Conservation (phyloP, 257 asterid species). For the Cynanchum wilfordii region DNA sequence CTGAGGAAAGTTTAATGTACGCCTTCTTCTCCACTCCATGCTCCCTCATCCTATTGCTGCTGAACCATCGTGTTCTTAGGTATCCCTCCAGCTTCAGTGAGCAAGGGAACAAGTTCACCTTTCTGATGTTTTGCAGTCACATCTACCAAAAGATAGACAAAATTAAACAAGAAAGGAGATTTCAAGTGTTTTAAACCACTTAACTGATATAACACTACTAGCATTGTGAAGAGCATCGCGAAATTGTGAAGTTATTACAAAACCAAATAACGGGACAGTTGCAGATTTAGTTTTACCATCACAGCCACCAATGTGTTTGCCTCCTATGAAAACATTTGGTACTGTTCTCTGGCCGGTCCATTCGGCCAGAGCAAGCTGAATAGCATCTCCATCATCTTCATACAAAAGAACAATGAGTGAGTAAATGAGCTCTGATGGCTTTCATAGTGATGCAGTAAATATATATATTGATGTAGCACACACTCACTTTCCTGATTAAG, state of each 20-base stretch:
- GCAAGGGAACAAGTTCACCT: slow-evolving; percentile 58
- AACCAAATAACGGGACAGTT: not conserved
- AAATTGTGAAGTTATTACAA: not conserved
- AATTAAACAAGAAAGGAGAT: not conserved
- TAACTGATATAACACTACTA: not conserved
- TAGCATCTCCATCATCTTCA: slow-evolving; percentile 63
- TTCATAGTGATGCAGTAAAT: not conserved
- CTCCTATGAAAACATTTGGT: slow-evolving; percentile 72
- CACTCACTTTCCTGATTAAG: slow-evolving; percentile 73
- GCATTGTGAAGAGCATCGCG: not conserved
- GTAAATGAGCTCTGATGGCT: not conserved
- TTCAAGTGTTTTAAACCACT: not conserved
- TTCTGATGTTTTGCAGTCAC: slow-evolving; percentile 47
- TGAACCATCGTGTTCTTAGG: not conserved
- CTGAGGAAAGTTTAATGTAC: not conserved
- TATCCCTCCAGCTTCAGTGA: slow-evolving; percentile 56
- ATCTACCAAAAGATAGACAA: slow-evolving; percentile 36
- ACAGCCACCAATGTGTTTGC: slow-evolving; percentile 83
- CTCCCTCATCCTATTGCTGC: not conserved
- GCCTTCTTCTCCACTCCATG: too few relatives aligned
- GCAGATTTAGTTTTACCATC: slow-evolving; percentile 41
- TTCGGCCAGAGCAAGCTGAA: slow-evolving; percentile 62
- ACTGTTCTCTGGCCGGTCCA: slow-evolving; percentile 88
- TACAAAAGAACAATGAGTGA: slow-evolving; percentile 17
- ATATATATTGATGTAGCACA: slow-evolving; percentile 8